phyloP scores from a whole-genome alignment of 2,329 filamentous ascomycete species.

The Exophiala sideris region DNA sequence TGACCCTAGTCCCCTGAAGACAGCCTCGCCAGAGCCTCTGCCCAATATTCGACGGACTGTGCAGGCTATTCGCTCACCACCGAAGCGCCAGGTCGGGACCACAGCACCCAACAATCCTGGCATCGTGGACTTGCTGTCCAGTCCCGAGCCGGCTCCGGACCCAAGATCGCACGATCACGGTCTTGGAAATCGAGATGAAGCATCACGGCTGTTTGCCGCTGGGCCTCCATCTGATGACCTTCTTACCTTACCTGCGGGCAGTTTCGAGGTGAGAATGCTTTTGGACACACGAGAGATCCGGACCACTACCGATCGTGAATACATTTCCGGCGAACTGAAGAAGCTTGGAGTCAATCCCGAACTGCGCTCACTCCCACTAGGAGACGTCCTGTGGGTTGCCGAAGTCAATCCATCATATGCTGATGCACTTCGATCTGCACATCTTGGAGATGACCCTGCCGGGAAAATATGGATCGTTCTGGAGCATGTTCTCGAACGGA shows the following conservation, averaged over 20 bases:
- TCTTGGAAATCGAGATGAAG: background rate
- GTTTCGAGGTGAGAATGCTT: conserved; percentile 69
- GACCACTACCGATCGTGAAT: conserved; percentile 69
- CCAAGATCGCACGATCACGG: background rate
- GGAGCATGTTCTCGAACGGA: conserved; percentile 78
- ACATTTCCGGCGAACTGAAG: conserved; percentile 68
- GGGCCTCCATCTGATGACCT: conserved; percentile 38
- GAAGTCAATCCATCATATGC: conserved; percentile 64
- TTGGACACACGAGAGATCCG: conserved; percentile 74
- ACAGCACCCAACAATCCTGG: background rate
- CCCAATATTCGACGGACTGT: background rate
- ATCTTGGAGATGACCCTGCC: conserved; percentile 35
- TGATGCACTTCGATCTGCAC: conserved; percentile 37
- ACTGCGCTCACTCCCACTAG: conserved; percentile 67
- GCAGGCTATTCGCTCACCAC: background rate
- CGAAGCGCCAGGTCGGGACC: background rate
- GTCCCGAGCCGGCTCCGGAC: conserved; percentile 2
- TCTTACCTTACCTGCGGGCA: conserved; percentile 60
- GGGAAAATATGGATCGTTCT: conserved; percentile 67
- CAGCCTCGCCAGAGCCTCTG: background rate
- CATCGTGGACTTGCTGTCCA: conserved; percentile 14
- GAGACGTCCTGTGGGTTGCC: conserved; percentile 76
- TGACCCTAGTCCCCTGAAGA: background rate
- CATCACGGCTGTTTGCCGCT: background rate
- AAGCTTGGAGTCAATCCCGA: conserved; percentile 65